phyloP scores from a whole-genome alignment of 441 rosid species.

The Syzygium malaccense region DNA sequence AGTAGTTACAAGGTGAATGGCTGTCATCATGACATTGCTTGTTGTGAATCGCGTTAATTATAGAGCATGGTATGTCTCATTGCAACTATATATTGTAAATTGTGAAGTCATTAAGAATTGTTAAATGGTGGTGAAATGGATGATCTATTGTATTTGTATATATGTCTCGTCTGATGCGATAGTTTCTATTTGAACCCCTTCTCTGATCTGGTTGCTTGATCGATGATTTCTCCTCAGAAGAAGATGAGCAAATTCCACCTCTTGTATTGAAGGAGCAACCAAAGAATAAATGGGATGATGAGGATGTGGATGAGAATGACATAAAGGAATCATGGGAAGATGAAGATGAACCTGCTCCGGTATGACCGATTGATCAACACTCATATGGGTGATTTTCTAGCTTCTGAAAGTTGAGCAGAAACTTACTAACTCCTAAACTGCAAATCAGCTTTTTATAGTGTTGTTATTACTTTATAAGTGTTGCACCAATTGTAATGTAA shows the following conservation, averaged over 20 bases:
- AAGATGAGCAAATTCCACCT: slow-evolving; percentile 63
- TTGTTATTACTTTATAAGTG: background rate
- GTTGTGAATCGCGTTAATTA: background rate
- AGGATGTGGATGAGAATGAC: slow-evolving; percentile 74
- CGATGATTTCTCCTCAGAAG: slow-evolving; percentile 16
- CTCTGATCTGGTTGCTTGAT: background rate
- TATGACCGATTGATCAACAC: slow-evolving; percentile 16
- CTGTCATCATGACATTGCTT: background rate
- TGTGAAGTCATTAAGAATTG: background rate
- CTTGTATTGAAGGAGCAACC: slow-evolving; percentile 36
- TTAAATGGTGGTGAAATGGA: background rate
- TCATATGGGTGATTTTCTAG: background rate
- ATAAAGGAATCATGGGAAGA: slow-evolving; percentile 98
- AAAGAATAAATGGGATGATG: slow-evolving; percentile 80
- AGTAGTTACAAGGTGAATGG: background rate
- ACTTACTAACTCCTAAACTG: background rate
- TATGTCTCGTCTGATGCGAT: background rate
- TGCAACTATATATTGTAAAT: background rate
- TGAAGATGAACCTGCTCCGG: slow-evolving; percentile 77
- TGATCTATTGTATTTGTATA: background rate
- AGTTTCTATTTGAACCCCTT: slow-evolving; percentile 4
- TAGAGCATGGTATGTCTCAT: background rate
- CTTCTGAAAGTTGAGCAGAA: background rate
- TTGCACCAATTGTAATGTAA: background rate
- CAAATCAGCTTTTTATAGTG: background rate